Evolutionary conservation across 768 basidiomycete species (phyloP), one percentile per base, ranked within the genome.

Genomic region (Auriscalpium orientale): DNA sequence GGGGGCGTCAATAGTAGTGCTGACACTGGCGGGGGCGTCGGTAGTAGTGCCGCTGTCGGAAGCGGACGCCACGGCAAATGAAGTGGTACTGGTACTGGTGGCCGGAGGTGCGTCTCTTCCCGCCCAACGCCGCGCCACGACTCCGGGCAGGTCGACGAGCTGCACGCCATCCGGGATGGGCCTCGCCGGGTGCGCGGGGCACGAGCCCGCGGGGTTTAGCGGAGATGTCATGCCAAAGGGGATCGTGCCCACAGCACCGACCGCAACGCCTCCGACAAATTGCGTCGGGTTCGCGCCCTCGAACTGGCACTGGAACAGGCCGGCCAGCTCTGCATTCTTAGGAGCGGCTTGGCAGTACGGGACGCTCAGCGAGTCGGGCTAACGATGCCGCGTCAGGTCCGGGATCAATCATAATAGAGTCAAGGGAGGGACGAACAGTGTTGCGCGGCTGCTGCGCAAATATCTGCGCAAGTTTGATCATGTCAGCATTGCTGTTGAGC

Each of bases 231-330:
- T 64, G 48, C 79, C 79, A 51, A 82, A 76, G 9, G 82, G 81
- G 56, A 81, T 77, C n/a, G 82, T 83, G 35, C 79, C 82, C 3
- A 64, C 37, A 8, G 59, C 66, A 20, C 82, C 82, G 37, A 75
- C 71, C 11, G 67, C 58, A 46, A 71, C 56, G 45, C 74, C 73
- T 38, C 76, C 75, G 50, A 75, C 76, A 60, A 83, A 83, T 1
- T 67, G 72, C 9, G 60, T 70, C 38, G 70, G 71, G 50, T 80
- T 64, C 22, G 71, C 73, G 53, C 79, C 75, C 58, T 72, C 67
- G 67, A 76, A 82, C 65, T 83, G 82, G 64, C 80, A 83, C 62
- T 82, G 81, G 70, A 78, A 82, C 34, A 79, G 70, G 8, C 81
- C 80, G 49, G 75, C 71, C 13, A 84, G 74, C 64, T 83, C 79